Evolutionary conservation across 345 rosid genomes (phyloP).

Genomic region (Psidium guajava): DNA sequence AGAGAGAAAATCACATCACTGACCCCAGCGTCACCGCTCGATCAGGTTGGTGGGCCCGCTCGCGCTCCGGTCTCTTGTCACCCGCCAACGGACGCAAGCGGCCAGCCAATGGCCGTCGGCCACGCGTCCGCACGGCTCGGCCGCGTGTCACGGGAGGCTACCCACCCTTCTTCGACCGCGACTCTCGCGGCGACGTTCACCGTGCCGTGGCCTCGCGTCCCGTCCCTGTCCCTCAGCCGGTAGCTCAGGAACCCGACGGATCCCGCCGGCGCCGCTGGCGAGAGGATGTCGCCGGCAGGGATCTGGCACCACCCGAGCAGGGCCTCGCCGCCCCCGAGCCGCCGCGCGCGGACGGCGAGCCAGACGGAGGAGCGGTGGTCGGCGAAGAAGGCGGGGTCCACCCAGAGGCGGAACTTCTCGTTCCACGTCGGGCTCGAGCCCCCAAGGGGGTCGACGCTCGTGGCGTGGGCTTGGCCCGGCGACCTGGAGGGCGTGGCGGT

Average conservation of each 20-base stretch:
- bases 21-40: not conserved
- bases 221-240: conserved; percentile 12
- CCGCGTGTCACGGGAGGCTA: not conserved
- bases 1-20: not conserved
- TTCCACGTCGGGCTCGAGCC: conserved; percentile 5
- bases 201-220: conserved; percentile 7
- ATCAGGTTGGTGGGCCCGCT: not conserved
- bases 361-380: not conserved
- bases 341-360: not conserved
- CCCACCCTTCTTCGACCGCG: not conserved
- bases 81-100: not conserved
- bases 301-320: conserved; percentile 8
- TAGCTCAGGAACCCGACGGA: conserved; percentile 6
- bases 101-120: conserved; percentile 4
- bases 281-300: conserved; percentile 4
- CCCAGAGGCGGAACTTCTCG: conserved; percentile 1
- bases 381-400: conserved; percentile 4
- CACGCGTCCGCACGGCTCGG: not conserved
- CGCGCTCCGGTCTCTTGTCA: not conserved
- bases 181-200: conserved; percentile 7
- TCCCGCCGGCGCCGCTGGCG: conserved; percentile 3
- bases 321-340: not conserved
- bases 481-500: not conserved
- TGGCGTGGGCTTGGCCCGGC: not conserved
- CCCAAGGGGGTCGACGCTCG: not conserved